A percentile compares a stretch with the other conserved stretches of the same genome.
Evolutionary conservation across 2,329 filamentous ascomycete genomes (phyloP).

Genomic region (Sporothrix sp.): DNA sequence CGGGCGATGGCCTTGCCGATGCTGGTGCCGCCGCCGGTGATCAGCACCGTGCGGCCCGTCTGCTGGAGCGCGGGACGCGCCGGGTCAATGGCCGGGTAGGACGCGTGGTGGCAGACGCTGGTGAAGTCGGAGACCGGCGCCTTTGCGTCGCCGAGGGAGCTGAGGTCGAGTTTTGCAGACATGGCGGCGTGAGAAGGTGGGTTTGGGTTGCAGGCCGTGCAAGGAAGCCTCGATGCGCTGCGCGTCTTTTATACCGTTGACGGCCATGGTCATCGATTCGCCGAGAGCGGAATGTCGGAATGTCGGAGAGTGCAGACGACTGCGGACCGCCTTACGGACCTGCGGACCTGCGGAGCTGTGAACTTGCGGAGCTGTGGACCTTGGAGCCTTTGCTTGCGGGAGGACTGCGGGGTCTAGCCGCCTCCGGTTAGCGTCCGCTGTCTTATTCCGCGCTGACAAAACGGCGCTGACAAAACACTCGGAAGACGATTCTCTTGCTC

Average conservation of each 20-base stretch:
- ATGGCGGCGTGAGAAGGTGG: neutral
- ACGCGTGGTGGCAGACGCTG: slow-evolving; percentile 21
- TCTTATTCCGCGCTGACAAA: neutral
- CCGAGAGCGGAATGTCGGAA: too few species aligned
- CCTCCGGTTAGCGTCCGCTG: neutral
- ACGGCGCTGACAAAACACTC: neutral
- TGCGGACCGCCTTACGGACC: neutral
- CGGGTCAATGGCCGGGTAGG: slow-evolving; percentile 31
- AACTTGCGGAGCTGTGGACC: too few species aligned
- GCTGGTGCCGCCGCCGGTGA: slow-evolving; percentile 14
- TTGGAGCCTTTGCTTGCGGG: too few species aligned
- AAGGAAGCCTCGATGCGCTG: too few species aligned
- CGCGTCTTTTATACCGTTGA: too few species aligned
- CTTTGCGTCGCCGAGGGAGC: neutral
- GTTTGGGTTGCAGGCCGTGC: neutral
- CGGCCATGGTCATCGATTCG: too few species aligned
- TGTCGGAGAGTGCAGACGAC: neutral
- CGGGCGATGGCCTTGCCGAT: slow-evolving; percentile 15
- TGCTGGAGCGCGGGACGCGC: slow-evolving; percentile 30
- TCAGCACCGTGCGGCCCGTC: slow-evolving; percentile 30
- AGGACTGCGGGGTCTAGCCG: neutral
- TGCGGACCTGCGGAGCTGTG: too few species aligned
- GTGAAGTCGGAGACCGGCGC: slow-evolving; percentile 6
- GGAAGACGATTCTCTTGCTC: too few species aligned
- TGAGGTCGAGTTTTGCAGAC: neutral